These are phyloP conservation scores for Daldinia vernicosa DNA, from an alignment of 495 filamentous ascomycete species.

Conservation along the genomic window DNA sequence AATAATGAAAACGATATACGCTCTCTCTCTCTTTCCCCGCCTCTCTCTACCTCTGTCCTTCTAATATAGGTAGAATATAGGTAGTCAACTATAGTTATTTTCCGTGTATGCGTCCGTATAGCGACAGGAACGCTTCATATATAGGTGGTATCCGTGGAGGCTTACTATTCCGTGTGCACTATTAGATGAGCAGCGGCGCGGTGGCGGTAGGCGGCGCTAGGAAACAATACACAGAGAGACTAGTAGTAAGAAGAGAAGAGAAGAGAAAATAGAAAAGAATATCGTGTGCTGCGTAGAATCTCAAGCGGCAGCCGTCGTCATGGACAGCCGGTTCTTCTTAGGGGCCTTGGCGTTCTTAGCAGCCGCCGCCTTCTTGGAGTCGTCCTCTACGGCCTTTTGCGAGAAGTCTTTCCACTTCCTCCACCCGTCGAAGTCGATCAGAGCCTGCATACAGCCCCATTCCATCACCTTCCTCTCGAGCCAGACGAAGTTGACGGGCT, in stretches of 20 bases:
- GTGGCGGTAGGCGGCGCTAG: background rate
- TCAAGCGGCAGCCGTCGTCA: slow-evolving; percentile 44
- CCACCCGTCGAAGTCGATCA: slow-evolving; percentile 99
- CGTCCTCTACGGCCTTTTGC: slow-evolving; percentile 48
- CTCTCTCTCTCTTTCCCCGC: background rate
- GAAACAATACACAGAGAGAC: background rate
- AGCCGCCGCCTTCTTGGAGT: slow-evolving; percentile 45
- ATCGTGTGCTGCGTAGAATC: background rate
- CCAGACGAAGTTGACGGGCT: slow-evolving; percentile 99
- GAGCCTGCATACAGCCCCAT: slow-evolving; percentile 99
- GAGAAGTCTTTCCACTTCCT: slow-evolving; percentile 92
- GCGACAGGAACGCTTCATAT: background rate
- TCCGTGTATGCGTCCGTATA: background rate
- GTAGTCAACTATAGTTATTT: background rate
- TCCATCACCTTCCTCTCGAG: slow-evolving; percentile 96
- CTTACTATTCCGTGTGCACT: background rate
- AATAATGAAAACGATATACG: background rate
- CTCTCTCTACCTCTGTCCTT: background rate
- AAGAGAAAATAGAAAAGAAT: background rate
- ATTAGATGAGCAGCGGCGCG: background rate
- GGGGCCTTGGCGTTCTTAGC: slow-evolving; percentile 44
- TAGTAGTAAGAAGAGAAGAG: background rate
- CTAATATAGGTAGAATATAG: background rate
- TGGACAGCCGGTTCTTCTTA: slow-evolving; percentile 53
- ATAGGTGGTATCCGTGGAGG: background rate